A percentile compares a stretch with the other conserved stretches of the same genome.
Evolutionary conservation across 192 early-diverging fungal species (phyloP).

Genomic region (Chytriomyces hyalinus): DNA sequence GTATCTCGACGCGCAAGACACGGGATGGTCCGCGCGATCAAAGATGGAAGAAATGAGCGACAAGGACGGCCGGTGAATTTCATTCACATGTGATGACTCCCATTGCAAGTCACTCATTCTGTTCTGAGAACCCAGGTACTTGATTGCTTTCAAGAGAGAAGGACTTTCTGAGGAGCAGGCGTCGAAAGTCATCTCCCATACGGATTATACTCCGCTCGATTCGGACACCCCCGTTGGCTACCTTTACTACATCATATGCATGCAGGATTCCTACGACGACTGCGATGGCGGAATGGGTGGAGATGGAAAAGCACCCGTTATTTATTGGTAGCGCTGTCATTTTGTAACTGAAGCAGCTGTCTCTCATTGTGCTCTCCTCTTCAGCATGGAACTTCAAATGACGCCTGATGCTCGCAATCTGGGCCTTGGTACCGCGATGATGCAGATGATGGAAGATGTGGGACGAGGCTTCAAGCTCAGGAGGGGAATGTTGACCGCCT

Average conservation of each 20-base stretch:
- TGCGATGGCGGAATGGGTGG: constrained; percentile 43
- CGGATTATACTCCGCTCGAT: constrained; percentile 16
- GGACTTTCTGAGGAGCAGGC: too few species aligned
- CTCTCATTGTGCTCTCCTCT: neutral
- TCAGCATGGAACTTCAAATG: constrained; percentile 73
- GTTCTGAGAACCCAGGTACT: constrained; percentile 43
- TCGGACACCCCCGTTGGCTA: constrained; percentile 53
- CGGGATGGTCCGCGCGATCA: constrained; percentile 64
- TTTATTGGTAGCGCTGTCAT: constrained; percentile 64
- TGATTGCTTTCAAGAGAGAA: constrained; percentile 46
- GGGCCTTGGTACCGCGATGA: constrained; percentile 65
- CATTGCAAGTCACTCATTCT: neutral
- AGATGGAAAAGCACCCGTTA: constrained; percentile 46
- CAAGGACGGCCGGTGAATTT: constrained; percentile 35
- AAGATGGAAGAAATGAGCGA: constrained; percentile 66
- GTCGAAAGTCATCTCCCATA: neutral
- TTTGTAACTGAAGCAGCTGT: neutral
- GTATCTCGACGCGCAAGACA: constrained; percentile 69
- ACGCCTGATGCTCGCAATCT: constrained; percentile 43
- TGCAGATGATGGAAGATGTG: constrained; percentile 58
- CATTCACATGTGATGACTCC: neutral
- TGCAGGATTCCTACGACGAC: constrained; percentile 68
- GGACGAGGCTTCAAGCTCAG: constrained; percentile 59
- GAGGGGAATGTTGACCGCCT: constrained; percentile 73
- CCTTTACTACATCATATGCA: constrained; percentile 65